Evolutionary conservation across 345 rosid species (phyloP).

Genomic region (Bretschneidera sinensis): DNA sequence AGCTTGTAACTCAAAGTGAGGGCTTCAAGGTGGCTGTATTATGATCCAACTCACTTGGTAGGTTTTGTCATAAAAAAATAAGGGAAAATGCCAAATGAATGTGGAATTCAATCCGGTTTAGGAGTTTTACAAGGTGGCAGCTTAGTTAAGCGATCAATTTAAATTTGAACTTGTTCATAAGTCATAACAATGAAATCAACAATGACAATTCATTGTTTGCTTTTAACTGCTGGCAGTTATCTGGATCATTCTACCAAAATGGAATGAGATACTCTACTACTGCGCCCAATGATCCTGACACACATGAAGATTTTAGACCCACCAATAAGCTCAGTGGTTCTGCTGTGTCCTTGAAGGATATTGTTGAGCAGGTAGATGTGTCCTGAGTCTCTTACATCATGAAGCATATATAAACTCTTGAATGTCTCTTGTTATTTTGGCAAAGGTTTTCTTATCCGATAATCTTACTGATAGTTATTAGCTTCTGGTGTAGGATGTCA

Average conservation of each 20-base stretch:
- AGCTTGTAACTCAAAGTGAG: no score
- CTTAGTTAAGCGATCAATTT: background rate
- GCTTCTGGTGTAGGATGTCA: slow-evolving; percentile 65
- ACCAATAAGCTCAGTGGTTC: slow-evolving; percentile 50
- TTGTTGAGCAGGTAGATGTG: slow-evolving; percentile 62
- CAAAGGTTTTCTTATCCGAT: background rate
- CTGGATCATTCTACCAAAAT: slow-evolving; percentile 33
- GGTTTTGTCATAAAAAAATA: no score
- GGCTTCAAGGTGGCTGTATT: no score
- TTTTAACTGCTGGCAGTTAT: slow-evolving; percentile 35
- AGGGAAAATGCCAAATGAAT: no score
- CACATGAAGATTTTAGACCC: slow-evolving; percentile 81
- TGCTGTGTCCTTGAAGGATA: slow-evolving; percentile 46
- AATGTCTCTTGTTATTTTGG: background rate
- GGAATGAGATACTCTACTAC: slow-evolving; percentile 44
- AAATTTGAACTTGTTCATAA: no score
- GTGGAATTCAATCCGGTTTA: background rate
- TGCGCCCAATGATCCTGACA: slow-evolving; percentile 70
- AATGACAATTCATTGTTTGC: background rate
- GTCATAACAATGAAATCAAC: background rate
- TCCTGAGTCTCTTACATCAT: background rate
- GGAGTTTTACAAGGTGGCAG: background rate
- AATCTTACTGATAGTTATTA: slow-evolving; percentile 11
- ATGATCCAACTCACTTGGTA: no score
- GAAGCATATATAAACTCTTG: background rate